Evolutionary conservation across 2,329 filamentous ascomycete species (phyloP), one percentile per base, ranked within the genome.

Genomic region (Penicillium olsonii): DNA sequence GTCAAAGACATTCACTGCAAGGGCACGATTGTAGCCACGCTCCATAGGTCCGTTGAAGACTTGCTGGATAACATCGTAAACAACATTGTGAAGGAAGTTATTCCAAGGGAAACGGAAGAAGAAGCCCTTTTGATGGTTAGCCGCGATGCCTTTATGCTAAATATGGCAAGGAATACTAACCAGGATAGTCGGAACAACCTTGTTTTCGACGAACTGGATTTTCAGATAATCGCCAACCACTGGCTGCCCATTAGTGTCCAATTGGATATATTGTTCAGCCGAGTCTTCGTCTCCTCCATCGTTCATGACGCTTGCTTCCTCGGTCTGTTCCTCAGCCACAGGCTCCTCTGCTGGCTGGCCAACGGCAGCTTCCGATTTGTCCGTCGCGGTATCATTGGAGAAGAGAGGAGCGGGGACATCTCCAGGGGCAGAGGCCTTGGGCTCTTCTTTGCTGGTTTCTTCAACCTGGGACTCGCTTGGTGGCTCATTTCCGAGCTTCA

Each of bases 51-150:
- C 94, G 67, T 99, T 99, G 72, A 99, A 97, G 1, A 99, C 94
- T 75, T 99, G 94, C 70, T 99, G 94, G 37, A 99, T 90, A 65
- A 99, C 92, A 69, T 99, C 94, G 68, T 99, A 99, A 40, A 99
- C 94, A 37, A 99, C 94, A 66, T 99, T 99, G 74, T 99, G 94
- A 37, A 99, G 81, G 67, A 99, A 99, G 70, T 99, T 99, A 73
- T 99, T 99, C 94, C 94, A 99, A 1, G 94, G 92, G 65, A 97
- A 99, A 52, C 87, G 85, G 77, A 99, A 99, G 75, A 99, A 99
- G 77, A 97, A 97, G 49, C 91, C 89, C 90, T 95, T 57, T 10
- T 50, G 24, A 26, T 20, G 27, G 22, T 54, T 33, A 50, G 29
- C 26, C 40, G 20, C 29, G n/a, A 45, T 35, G 57, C 52, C 22